phyloP scores from a whole-genome alignment of 345 rosid species.

The Corchorus olitorius region DNA sequence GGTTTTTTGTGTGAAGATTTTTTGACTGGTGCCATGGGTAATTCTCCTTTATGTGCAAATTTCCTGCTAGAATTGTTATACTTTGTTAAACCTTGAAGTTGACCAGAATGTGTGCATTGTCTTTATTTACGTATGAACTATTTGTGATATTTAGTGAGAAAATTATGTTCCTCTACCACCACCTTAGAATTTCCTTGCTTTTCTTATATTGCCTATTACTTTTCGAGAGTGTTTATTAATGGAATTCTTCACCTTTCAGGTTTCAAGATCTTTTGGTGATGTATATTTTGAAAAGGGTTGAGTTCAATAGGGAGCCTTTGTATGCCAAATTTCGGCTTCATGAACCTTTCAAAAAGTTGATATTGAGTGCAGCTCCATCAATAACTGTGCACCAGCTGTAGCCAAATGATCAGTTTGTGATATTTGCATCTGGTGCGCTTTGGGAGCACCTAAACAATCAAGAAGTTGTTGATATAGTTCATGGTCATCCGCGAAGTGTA shows the following conservation, averaged over 20 bases:
- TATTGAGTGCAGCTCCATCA: conserved; percentile 75
- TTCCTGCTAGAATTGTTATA: not conserved
- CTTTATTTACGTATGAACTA: too few relatives aligned
- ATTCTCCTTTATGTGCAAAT: not conserved
- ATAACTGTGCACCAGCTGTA: conserved; percentile 64
- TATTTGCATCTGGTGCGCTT: conserved; percentile 84
- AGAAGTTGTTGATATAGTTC: conserved; percentile 77
- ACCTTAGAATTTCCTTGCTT: not conserved
- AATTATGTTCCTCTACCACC: too few relatives aligned
- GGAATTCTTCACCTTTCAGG: conserved; percentile 35
- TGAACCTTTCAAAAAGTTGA: conserved; percentile 62
- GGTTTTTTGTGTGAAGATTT: not conserved
- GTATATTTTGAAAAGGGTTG: conserved; percentile 75
- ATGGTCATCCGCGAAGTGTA: conserved; percentile 62
- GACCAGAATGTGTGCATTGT: not conserved
- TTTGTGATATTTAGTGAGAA: too few relatives aligned
- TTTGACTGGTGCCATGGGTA: not conserved
- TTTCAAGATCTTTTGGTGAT: conserved; percentile 87
- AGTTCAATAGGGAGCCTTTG: conserved; percentile 84
- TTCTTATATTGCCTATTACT: conserved; percentile 13
- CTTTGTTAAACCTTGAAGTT: not conserved
- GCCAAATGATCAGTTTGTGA: conserved; percentile 65
- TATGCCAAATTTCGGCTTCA: conserved; percentile 66
- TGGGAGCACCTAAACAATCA: conserved; percentile 89
- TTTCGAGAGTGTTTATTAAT: conserved; percentile 19